Conservation (phyloP, 305 asterid species). For the Salvia sclarea region DNA sequence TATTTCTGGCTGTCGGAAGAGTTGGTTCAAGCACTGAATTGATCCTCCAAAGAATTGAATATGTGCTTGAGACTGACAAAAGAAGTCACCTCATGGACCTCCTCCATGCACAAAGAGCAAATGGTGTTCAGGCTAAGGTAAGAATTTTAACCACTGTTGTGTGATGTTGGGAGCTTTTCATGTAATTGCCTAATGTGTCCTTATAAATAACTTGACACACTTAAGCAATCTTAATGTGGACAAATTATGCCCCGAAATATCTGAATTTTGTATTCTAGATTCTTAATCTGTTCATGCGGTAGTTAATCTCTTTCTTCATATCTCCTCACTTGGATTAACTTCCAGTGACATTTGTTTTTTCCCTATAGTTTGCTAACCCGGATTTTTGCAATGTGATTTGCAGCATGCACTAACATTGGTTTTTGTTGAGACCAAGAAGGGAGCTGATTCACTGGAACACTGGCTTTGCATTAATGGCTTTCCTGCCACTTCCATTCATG, state of each 20-base stretch:
- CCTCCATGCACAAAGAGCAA: slow-evolving; percentile 78
- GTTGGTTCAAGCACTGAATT: slow-evolving; percentile 91
- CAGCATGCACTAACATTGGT: slow-evolving; percentile 78
- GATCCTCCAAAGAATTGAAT: slow-evolving; percentile 87
- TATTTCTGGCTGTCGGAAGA: slow-evolving; percentile 86
- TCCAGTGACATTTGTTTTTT: not conserved
- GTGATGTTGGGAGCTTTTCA: not conserved
- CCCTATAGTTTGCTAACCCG: not conserved
- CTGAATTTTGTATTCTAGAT: not conserved
- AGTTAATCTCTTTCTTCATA: slow-evolving; percentile 2
- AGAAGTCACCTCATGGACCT: slow-evolving; percentile 91
- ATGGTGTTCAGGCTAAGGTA: slow-evolving; percentile 61
- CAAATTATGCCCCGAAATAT: too few relatives aligned
- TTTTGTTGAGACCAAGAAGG: slow-evolving; percentile 91
- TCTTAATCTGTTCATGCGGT: not conserved
- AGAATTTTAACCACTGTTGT: not conserved
- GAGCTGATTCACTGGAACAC: slow-evolving; percentile 81
- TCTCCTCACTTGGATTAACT: not conserved
- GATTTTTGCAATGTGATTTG: slow-evolving; percentile 30
- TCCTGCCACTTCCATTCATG: slow-evolving; percentile 84
- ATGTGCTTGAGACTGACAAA: slow-evolving; percentile 81
- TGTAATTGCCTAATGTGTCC: not conserved
- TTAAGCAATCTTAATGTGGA: too few relatives aligned
- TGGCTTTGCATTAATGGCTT: slow-evolving; percentile 69
- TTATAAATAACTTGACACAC: too few relatives aligned